These are phyloP conservation scores for Phyllosticta citribraziliensis DNA, from an alignment of 2,329 filamentous ascomycete genomes.

Conservation along the genomic window DNA sequence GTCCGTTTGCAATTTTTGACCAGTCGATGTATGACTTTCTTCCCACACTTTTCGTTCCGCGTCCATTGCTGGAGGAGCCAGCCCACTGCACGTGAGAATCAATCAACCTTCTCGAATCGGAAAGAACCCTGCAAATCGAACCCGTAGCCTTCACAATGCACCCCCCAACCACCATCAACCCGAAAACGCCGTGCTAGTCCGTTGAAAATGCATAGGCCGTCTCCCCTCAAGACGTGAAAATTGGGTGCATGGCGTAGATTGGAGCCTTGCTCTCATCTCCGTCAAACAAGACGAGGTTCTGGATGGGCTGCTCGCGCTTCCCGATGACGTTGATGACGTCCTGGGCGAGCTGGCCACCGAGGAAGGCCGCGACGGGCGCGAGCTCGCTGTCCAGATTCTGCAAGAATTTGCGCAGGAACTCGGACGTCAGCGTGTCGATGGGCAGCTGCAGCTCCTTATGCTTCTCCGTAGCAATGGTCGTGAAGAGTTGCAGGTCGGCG, in stretches of 20 bases:
- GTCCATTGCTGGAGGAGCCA: not conserved
- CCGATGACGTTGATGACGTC: constrained; percentile 96
- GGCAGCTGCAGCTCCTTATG: constrained; percentile 54
- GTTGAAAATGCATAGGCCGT: not conserved
- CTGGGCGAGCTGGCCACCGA: constrained; percentile 85
- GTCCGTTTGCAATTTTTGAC: not conserved
- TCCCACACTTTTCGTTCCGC: not conserved
- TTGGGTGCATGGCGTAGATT: constrained; percentile 73
- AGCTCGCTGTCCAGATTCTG: constrained; percentile 80
- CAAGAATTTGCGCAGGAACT: constrained; percentile 74
- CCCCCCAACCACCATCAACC: not conserved
- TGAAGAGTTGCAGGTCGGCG: constrained; percentile 67
- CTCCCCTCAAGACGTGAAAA: constrained; percentile 26
- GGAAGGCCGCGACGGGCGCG: constrained; percentile 74
- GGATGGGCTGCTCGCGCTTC: constrained; percentile 83
- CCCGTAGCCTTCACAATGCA: not conserved
- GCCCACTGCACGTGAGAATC: not conserved
- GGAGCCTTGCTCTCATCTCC: constrained; percentile 68
- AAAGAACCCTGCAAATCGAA: not conserved
- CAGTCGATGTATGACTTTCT: not conserved
- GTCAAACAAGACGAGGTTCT: constrained; percentile 90
- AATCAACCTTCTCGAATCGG: not conserved
- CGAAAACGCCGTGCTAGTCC: not conserved
- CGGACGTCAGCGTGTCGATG: constrained; percentile 33
- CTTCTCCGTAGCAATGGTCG: constrained; percentile 64